Evolutionary conservation across 148 eudicot genomes (phyloP).

Genomic region (Rhododendron williamsianum): DNA sequence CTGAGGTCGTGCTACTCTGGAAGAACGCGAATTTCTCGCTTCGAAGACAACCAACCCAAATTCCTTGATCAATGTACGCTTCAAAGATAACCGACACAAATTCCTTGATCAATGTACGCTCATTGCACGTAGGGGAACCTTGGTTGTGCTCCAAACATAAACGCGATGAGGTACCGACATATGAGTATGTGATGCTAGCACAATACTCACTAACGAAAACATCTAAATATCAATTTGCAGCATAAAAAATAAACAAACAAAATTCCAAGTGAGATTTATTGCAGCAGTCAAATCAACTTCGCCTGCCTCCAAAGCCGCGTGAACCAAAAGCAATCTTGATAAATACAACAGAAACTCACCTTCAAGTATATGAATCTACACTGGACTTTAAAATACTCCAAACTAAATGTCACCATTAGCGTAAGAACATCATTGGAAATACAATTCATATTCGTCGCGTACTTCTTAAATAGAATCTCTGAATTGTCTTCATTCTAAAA

Average conservation of each 20-base stretch:
- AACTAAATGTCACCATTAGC: background rate
- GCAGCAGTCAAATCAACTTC: background rate
- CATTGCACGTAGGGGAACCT: too few relatives aligned
- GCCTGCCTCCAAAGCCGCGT: background rate
- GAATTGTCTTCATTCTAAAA: background rate
- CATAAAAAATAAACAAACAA: background rate
- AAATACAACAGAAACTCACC: background rate
- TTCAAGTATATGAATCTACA: background rate
- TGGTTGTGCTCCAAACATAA: background rate
- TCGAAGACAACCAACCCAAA: background rate
- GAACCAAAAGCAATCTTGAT: background rate
- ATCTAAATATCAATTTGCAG: background rate
- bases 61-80: too few relatives aligned
- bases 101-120: too few relatives aligned
- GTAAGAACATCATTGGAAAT: background rate
- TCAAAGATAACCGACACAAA: background rate
- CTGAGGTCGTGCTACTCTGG: background rate
- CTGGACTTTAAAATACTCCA: background rate
- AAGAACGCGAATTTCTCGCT: too few relatives aligned
- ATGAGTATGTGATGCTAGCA: background rate
- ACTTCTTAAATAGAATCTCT: background rate
- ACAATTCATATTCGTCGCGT: background rate
- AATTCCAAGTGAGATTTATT: background rate
- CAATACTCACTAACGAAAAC: background rate
- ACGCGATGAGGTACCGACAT: background rate